Conservation (phyloP, 2,329 filamentous ascomycete species). For the Pseudophaeomoniella oleicola region DNA sequence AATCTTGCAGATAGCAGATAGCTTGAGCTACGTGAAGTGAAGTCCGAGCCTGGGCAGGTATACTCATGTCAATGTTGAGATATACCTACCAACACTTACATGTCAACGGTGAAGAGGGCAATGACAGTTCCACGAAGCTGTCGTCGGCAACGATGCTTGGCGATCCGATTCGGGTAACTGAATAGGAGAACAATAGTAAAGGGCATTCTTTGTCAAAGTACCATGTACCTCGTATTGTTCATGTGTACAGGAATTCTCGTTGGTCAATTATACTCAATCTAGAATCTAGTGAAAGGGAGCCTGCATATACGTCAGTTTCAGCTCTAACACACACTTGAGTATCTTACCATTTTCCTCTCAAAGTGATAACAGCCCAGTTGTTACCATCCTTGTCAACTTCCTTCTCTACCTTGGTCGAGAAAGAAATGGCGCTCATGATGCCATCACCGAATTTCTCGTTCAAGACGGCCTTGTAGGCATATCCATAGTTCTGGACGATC, state of each 20-base stretch:
- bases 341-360: constrained; percentile 68
- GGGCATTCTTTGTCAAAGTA: background rate
- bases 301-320: too few species aligned
- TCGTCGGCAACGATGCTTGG: background rate
- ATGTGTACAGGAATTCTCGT: background rate
- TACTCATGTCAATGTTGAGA: background rate
- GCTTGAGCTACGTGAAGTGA: background rate
- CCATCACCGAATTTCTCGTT: constrained; percentile 93
- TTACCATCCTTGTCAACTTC: constrained; percentile 73
- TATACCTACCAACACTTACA: background rate
- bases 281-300: constrained; percentile 33
- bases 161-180: background rate
- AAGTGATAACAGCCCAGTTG: constrained; percentile 71
- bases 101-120: background rate
- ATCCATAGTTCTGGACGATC: constrained; percentile 93
- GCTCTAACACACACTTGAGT: too few species aligned
- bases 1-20: background rate
- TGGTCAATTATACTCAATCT: constrained; percentile 3
- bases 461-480: constrained; percentile 85
- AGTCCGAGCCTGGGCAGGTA: background rate
- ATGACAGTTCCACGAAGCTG: background rate
- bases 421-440: constrained; percentile 93
- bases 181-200: constrained; percentile 3
- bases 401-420: constrained; percentile 84
- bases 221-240: background rate